Conservation (phyloP, 2,329 filamentous ascomycete species). For the Hypomyces rosellus region DNA sequence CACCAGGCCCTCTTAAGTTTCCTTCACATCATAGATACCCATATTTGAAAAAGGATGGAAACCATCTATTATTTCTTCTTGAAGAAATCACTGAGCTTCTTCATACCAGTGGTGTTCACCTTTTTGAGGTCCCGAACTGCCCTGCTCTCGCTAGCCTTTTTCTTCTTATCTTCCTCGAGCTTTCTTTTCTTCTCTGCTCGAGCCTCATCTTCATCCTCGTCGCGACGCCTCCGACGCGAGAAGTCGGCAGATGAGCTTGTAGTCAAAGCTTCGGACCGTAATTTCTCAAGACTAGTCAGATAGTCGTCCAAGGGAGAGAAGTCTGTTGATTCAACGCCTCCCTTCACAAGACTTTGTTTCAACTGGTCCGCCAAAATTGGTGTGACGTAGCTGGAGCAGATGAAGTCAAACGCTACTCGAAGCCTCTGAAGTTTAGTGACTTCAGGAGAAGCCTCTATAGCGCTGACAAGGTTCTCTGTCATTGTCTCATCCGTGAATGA, state of each 20-base stretch:
- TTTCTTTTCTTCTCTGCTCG: conserved; percentile 75
- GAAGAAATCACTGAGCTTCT: conserved; percentile 95
- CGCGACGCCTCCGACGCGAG: conserved; percentile 58
- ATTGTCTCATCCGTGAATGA: conserved; percentile 32
- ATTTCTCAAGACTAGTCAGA: conserved; percentile 55
- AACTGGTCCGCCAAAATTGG: conserved; percentile 37
- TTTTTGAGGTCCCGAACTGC: conserved; percentile 80
- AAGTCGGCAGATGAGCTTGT: conserved; percentile 64
- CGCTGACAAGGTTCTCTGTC: conserved; percentile 30
- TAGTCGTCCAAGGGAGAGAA: conserved; percentile 69
- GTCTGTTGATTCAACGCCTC: conserved; percentile 39
- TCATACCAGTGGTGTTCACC: conserved; percentile 88
- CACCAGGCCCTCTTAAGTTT: background rate
- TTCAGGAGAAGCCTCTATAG: conserved; percentile 41
- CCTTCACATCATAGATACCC: conserved; percentile 24
- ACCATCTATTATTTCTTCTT: conserved; percentile 49
- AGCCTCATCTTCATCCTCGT: conserved; percentile 61
- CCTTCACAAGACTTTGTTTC: conserved; percentile 32
- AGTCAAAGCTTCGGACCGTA: conserved; percentile 66
- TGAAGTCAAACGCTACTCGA: conserved; percentile 57
- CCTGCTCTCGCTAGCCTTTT: conserved; percentile 66
- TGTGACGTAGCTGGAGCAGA: conserved; percentile 56
- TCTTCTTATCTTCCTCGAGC: conserved; percentile 83
- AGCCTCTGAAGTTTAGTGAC: conserved; percentile 57
- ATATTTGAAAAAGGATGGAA: conserved; percentile 5